A percentile compares a stretch with the other conserved stretches of the same genome.
Conservation (phyloP, 805 yeast genomes). For the Spathaspora gorwiae region DNA sequence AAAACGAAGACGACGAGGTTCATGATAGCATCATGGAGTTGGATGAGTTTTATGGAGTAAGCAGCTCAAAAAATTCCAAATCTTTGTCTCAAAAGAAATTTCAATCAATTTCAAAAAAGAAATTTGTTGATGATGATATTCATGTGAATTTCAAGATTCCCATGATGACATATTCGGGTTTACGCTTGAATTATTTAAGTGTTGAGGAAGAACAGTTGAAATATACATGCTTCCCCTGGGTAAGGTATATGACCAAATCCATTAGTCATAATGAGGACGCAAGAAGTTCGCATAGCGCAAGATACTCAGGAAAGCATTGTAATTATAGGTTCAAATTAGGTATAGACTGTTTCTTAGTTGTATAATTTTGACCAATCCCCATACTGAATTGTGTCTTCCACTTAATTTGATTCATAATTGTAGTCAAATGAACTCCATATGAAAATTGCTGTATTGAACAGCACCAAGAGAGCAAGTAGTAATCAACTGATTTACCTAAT, state of each 20-base stretch:
- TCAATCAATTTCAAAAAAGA: background rate
- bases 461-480: too few relatives aligned
- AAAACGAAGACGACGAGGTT: conserved; percentile 14
- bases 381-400: too few relatives aligned
- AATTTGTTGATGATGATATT: conserved; percentile 18
- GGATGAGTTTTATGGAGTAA: conserved; percentile 31
- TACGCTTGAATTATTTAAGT: conserved; percentile 61
- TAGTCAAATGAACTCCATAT: too few relatives aligned
- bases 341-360: background rate
- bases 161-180: conserved; percentile 58
- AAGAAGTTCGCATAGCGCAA: background rate
- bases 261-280: background rate
- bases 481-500: too few relatives aligned
- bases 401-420: too few relatives aligned
- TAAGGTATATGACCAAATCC: conserved; percentile 45
- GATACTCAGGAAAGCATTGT: conserved; percentile 5
- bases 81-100: background rate
- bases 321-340: conserved; percentile 22
- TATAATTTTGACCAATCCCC: background rate
- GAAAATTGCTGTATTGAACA: too few relatives aligned
- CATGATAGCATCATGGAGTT: conserved; percentile 27
- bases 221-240: conserved; percentile 78
- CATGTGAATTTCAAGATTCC: conserved; percentile 31
- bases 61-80: conserved; percentile 1
- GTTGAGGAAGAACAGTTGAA: conserved; percentile 59